Base-by-base conservation (phyloP, 75 land plant species). In the Cunninghamia lanceolata region DNA sequence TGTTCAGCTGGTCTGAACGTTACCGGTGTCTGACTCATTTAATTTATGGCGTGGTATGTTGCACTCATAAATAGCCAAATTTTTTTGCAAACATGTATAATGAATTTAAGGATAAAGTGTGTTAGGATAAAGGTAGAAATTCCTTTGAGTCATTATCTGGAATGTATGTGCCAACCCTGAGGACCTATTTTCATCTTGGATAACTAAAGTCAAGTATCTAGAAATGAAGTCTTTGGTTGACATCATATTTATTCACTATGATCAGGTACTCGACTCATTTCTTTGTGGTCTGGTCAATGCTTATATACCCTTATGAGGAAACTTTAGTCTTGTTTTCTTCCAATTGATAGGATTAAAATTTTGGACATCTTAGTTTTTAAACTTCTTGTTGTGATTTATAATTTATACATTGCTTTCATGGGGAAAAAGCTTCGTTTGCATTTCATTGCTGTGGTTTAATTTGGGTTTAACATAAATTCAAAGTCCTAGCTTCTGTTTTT, bases 1-100 rank as follows among this genome's bases (percentile, higher is more conserved):
- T 98, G 84, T 98, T 96, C 87, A 98, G 93, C 90, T 97, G 99
- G 99, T 91, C 92, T 59, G 99, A 98, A 87, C 94, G 96, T n/a
- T 92, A 90, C 84, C 89, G 71, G 35, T 93, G 96, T 88, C 90
- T 92, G 84, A 84, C 82, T n/a, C 91, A 93, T 52, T 83, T 97
- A 82, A 87, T 95, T 30, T 89, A 92, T 88, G 89, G 91, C 71
- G 93, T 94, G 90, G 97, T 97, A 86, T 77, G 92, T 91, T 36
- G 35, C 63, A 79, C 43, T 56, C n/a, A 17, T 63, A 32, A 66
- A 38, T 53, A 63, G 21, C n/a, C 83, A 17, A 5, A 25, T 66
- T 74, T 9, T 47, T 50, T 32, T 70, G 75, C 14, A 73, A 34
- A 8, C 13, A 73, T 3, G 4, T 83, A 35, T 21, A 3, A 46